Evolutionary conservation across 2,329 filamentous ascomycete genomes (phyloP).

Genomic region (Stemphylium beticola): DNA sequence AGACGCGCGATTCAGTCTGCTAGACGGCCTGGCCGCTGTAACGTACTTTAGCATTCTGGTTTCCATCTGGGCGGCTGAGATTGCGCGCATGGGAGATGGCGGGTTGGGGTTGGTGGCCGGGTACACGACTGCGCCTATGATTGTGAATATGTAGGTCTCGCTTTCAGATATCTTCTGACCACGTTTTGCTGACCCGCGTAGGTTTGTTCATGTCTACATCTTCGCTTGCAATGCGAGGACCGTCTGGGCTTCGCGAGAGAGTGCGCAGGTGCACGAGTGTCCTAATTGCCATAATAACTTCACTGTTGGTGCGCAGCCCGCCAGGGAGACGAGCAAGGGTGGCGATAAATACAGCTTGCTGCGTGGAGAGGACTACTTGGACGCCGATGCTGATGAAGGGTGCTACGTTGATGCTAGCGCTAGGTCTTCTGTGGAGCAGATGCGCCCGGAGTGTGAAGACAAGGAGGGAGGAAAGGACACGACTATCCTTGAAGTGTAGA

Average conservation of each 20-base stretch:
- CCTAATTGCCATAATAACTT: slow-evolving; percentile 25
- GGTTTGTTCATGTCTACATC: slow-evolving; percentile 19
- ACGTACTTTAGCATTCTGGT: slow-evolving; percentile 18
- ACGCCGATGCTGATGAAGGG: slow-evolving; percentile 21
- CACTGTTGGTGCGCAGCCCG: background rate
- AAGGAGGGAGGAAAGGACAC: slow-evolving; percentile 18
- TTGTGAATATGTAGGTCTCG: slow-evolving; percentile 25
- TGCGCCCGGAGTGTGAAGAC: slow-evolving; percentile 7
- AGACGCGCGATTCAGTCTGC: slow-evolving; percentile 3
- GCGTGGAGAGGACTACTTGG: slow-evolving; percentile 25
- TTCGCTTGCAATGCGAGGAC: slow-evolving; percentile 12
- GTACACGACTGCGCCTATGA: slow-evolving; percentile 26
- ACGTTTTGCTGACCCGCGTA: background rate
- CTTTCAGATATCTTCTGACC: background rate
- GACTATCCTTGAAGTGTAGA: slow-evolving; percentile 15
- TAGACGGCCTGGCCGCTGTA: slow-evolving; percentile 10
- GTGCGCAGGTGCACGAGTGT: slow-evolving; percentile 15
- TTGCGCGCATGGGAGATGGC: background rate
- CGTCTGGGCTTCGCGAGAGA: background rate
- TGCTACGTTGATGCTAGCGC: slow-evolving; percentile 7
- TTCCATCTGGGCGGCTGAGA: slow-evolving; percentile 20
- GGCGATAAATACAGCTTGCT: slow-evolving; percentile 24
- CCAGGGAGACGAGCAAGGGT: slow-evolving; percentile 4
- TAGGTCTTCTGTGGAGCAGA: slow-evolving; percentile 13
- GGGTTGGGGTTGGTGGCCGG: slow-evolving; percentile 20